Conservation (phyloP, 208 protist genomes). For the Trypanosomatidae sp. region DNA sequence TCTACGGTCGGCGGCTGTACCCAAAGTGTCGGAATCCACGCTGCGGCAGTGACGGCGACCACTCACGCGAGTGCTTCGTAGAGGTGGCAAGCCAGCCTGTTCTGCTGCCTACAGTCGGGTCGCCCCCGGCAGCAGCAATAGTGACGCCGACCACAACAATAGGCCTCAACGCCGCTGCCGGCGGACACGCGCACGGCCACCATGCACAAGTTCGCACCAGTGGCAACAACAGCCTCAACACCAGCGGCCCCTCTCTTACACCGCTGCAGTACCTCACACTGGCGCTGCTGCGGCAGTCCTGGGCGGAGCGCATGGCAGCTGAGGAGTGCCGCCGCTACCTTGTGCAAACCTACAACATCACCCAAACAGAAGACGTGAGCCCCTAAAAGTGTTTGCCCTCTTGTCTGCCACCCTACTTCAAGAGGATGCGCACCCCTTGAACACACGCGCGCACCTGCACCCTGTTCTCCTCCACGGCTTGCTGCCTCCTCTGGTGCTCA, state of each 20-base stretch:
- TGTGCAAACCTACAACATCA: conserved; percentile 45
- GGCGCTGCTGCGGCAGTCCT: conserved; percentile 42
- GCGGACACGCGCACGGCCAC: background rate
- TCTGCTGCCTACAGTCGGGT: conserved; percentile 24
- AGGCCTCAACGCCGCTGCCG: background rate
- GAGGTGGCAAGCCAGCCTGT: conserved; percentile 51
- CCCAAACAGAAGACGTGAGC: conserved; percentile 8
- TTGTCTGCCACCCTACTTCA: background rate
- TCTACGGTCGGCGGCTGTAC: conserved; percentile 72
- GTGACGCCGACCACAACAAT: background rate
- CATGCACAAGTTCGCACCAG: background rate
- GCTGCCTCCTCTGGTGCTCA: background rate
- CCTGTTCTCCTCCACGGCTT: background rate
- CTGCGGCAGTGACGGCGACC: conserved; percentile 50
- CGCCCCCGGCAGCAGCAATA: background rate
- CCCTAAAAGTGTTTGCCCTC: background rate
- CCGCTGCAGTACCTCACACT: conserved; percentile 55
- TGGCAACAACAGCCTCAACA: background rate
- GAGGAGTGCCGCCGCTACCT: conserved; percentile 52
- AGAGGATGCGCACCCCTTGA: background rate
- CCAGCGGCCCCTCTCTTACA: background rate
- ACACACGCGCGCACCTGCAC: background rate
- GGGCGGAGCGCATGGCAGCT: conserved; percentile 60
- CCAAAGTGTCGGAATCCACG: conserved; percentile 50
- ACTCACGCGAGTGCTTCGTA: conserved; percentile 76